Evolutionary conservation across 2,329 filamentous ascomycete genomes (phyloP), one percentile per base, ranked within the genome.

Genomic region (Monosporascus sp.): DNA sequence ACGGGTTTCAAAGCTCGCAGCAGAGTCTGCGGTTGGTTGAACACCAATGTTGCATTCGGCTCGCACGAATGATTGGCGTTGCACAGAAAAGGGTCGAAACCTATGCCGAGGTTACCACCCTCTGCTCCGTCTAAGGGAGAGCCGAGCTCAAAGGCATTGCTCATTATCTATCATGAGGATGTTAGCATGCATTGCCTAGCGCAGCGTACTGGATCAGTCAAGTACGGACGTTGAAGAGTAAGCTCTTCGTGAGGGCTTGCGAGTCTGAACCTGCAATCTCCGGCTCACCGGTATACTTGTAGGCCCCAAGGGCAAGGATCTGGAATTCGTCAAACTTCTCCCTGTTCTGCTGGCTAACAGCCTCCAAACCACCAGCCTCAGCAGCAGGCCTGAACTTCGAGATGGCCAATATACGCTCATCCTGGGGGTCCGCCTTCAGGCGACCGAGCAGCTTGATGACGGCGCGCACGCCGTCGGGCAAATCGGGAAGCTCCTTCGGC

Each of bases 51-150:
- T 5, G 72, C 72, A 52, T 80, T 81, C 2, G 77, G 76, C 35
- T 76, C 72, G 60, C 78, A 81, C 3, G 76, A 80, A 58, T 81
- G 78, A 51, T 81, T 81, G 11, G 62, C 59, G 36, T 52, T 61
- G 20, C 58, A 65, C 38, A 66, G 56, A 44, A 65, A 27, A n/a
- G 62, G 60, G 47, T 67, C 64, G 27, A 67, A 65, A 1, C 57
- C 60, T 11, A 54, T 58, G 2, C 63, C 63, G 4, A 63, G 52
- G 2, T 52, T 6, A 1, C 51, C 49, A n/a, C 54, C 51, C 2
- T 53, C 8, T 1, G 50, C 48, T n/a, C 53, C 51, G 43, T 66
- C 64, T 20, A 66, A 52, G 9, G 57, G 54, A 17, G 60, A 62
- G 18, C 54, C 41, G n/a, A 65, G 37, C 22, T 8, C 36, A 22